Conservation (phyloP, 768 basidiomycete genomes). For the Pleurotus ostreatus region DNA sequence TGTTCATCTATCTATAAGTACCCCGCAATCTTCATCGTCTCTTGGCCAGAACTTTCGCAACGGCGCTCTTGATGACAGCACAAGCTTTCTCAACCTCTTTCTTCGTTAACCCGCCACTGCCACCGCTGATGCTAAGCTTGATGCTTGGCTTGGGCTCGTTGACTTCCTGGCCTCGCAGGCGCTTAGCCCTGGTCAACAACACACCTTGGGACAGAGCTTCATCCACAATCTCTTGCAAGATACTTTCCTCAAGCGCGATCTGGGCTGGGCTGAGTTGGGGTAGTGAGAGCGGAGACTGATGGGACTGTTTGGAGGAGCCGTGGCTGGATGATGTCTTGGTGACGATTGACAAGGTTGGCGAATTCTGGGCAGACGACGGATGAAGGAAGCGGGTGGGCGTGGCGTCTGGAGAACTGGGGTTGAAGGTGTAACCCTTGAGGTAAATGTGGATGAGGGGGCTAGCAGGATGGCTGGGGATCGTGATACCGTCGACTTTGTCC, state of each 20-base stretch:
- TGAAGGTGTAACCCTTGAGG: conserved; percentile 11
- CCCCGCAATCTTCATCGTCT: conserved; percentile 32
- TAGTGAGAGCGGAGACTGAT: conserved; percentile 42
- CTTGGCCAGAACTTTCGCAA: conserved; percentile 70
- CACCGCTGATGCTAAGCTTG: conserved; percentile 64
- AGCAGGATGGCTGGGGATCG: conserved; percentile 79
- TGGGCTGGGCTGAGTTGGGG: conserved; percentile 48
- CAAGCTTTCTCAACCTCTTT: conserved; percentile 94
- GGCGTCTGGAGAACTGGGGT: conserved; percentile 17
- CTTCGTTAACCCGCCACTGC: conserved; percentile 61
- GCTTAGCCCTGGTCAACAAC: conserved; percentile 79
- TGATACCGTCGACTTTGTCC: conserved; percentile 76
- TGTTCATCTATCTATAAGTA: background rate
- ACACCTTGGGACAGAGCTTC: conserved; percentile 80
- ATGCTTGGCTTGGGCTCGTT: conserved; percentile 81
- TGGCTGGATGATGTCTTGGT: background rate
- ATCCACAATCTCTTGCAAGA: conserved; percentile 92
- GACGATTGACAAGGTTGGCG: conserved; percentile 11
- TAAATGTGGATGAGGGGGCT: conserved; percentile 88
- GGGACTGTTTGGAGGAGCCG: conserved; percentile 36
- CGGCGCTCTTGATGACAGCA: conserved; percentile 63
- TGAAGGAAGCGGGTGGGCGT: conserved; percentile 14
- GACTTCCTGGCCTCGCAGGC: conserved; percentile 80
- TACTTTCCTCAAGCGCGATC: conserved; percentile 64
- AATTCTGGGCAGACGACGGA: conserved; percentile 17